Base-by-base conservation (phyloP, 2,329 filamentous ascomycete genomes). In the Verticillium longisporum region DNA sequence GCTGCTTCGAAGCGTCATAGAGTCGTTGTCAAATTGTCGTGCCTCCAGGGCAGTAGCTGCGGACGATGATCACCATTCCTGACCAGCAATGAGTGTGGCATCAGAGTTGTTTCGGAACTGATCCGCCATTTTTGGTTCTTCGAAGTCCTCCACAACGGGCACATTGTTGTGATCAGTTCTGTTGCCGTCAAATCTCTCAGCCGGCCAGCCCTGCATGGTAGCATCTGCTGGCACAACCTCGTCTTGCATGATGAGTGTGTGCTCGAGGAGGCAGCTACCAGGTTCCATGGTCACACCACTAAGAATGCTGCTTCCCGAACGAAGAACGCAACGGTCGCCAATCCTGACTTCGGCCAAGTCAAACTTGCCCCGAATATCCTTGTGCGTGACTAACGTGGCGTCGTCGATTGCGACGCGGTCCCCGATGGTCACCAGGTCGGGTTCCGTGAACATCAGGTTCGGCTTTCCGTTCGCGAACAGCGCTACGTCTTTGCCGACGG, bases 201-300 rank as follows among this genome's bases (percentile, higher is more conserved):
- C 79, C 1, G 83, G 82, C 82, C 82, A 85, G 1, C 83, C 82
- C 68, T 85, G 83, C 71, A 81, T 78, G 1, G 80, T 81, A 59
- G 67, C 70, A 0, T 75, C 77, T 58, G 77, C 75, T 56, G 81
- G 81, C 0, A 84, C 81, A 53, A 81, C 72, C 67, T 86, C 82
- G 4, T 82, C 83, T 1, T 78, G 78, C 76, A 86, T 81, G 50
- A 86, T 75, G 4, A 85, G 73, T 0, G 83, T 85, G 64, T 86
- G 83, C 71, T 86, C 83, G 37, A 86, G 67, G 37, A 86, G 69
- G 64, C 81, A 81, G 21, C 78, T 77, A 65, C 83, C 82, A 3
- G 75, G 70, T 59, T 77, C 77, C 82, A 85, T 84, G 21, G 68
- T 74, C 4, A 81, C 81, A 9, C 82, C 82, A 41, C 77, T 80